Percentiles rank a stretch among this genome's conserved stretches.
These are phyloP conservation scores for Ophiostoma angusticollis DNA, from an alignment of 2,329 filamentous ascomycete genomes.

Conservation along the genomic window DNA sequence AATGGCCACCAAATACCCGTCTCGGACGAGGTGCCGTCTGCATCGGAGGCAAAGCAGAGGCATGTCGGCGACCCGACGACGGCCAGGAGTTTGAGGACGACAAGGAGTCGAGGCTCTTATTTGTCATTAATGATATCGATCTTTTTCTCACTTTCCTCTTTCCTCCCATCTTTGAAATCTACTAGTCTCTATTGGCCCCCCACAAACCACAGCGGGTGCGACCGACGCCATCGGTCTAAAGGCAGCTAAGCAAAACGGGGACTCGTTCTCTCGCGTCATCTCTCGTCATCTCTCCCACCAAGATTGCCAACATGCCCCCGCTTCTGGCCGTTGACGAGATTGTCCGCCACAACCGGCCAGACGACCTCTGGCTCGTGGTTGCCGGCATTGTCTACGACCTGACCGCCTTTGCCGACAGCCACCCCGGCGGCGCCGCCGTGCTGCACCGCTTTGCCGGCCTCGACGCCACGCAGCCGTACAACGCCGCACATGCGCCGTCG, in stretches of 20 bases:
- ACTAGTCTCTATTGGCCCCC: too few species aligned
- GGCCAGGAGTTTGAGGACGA: not conserved
- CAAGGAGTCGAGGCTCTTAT: too few species aligned
- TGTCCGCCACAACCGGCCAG: constrained; percentile 31
- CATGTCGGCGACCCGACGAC: not conserved
- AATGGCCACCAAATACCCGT: constrained; percentile 2
- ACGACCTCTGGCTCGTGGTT: constrained; percentile 55
- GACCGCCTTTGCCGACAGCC: constrained; percentile 44
- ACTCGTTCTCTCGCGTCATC: not conserved
- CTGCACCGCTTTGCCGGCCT: constrained; percentile 37
- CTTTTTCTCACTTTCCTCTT: too few species aligned
- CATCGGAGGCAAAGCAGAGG: not conserved
- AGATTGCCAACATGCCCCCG: not conserved
- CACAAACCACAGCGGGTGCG: too few species aligned
- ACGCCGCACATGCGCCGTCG: constrained; percentile 33
- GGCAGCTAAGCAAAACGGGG: too few species aligned
- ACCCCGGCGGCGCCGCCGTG: constrained; percentile 28
- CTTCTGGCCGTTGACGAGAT: constrained; percentile 23
- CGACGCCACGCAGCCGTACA: constrained; percentile 41
- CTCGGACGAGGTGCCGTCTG: not conserved
- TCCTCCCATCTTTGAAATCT: too few species aligned
- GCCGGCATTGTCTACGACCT: constrained; percentile 58
- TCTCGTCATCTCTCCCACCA: not conserved
- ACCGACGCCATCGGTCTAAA: too few species aligned
- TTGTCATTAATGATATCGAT: too few species aligned